Evolutionary conservation across 2,329 filamentous ascomycete genomes (phyloP).

Genomic region (Aspergillus ochraceoroseus): DNA sequence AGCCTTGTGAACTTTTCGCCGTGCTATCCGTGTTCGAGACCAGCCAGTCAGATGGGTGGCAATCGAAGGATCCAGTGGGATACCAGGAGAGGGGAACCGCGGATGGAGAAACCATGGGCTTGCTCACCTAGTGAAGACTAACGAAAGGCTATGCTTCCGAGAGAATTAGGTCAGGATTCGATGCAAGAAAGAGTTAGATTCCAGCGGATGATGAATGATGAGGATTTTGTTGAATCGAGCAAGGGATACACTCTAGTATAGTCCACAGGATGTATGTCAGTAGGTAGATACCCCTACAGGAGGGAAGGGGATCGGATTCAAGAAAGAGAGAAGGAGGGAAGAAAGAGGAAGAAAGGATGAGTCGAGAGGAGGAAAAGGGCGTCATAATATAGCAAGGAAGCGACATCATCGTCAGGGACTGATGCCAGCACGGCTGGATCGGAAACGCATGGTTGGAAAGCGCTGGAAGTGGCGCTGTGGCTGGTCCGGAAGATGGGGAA

Average conservation of each 20-base stretch:
- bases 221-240: too few species aligned
- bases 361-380: slow-evolving; percentile 5
- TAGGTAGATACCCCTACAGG: too few species aligned
- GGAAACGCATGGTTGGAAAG: slow-evolving; percentile 17
- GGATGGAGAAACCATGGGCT: slow-evolving; percentile 4
- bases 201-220: slow-evolving; percentile 1
- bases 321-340: neutral
- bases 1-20: slow-evolving; percentile 3
- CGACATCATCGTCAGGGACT: neutral
- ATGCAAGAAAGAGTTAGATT: slow-evolving; percentile 1
- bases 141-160: too few species aligned
- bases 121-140: slow-evolving; percentile 6
- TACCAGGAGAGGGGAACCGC: slow-evolving; percentile 10
- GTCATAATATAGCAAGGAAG: neutral
- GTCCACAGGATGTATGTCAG: too few species aligned
- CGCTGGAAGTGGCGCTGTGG: slow-evolving; percentile 10
- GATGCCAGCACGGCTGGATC: slow-evolving; percentile 21
- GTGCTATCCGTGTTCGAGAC: slow-evolving; percentile 11
- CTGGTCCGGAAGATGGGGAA: slow-evolving; percentile 13
- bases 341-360: neutral
- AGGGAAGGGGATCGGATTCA: neutral
- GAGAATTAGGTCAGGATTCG: neutral
- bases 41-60: slow-evolving; percentile 13
- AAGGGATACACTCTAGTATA: too few species aligned
- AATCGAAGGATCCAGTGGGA: slow-evolving; percentile 9